Base-by-base conservation (phyloP, 2,329 filamentous ascomycete species). In the Phaeosphaeriaceae sp. region DNA sequence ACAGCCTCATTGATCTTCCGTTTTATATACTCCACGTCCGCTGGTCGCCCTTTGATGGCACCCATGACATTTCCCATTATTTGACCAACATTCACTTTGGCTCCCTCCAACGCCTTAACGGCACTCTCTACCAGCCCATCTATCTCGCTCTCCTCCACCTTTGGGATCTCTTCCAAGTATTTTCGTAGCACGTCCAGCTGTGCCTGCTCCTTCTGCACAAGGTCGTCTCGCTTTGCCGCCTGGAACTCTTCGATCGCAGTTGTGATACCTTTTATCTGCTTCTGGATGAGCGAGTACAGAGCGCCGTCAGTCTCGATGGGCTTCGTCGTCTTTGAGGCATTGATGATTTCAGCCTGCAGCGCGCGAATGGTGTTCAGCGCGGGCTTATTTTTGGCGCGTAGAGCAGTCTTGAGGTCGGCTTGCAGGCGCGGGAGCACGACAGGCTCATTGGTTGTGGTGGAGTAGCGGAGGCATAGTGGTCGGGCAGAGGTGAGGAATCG, bases 221-320 rank as follows among this genome's bases (percentile, higher is more conserved):
- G 78, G 73, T 94, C 91, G 22, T 84, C 79, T 41, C 91, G 83
- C 3, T 86, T 86, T 1, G 88, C 90, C 1, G 76, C 78, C 56
- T 82, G 80, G 75, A 91, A 91, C 72, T 93, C 89, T 36, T 81
- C 80, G 17, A 82, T 82, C 1, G 91, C 87, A 19, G 88, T 85
- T 50, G 84, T 79, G 3, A 84, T 82, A 1, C 84, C 80, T 45
- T 84, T 83, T 21, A 85, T 84, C 51, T 87, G 85, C 77, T 88
- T 89, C 62, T 86, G 84, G 55, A 95, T 83, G 49, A 93, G 81
- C 7, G 83, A 80, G 25, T 92, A 85, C 54, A 94, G 82, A 70
- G 90, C 86, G 62, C 85, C 83, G 75, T 94, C 90, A 21, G 87
- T 91, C 54, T 80, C 82, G 70, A 93, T 86, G n/a, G 91, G 91